phyloP scores from a whole-genome alignment of 257 asterid genomes.

The Nemophila menziesii region DNA sequence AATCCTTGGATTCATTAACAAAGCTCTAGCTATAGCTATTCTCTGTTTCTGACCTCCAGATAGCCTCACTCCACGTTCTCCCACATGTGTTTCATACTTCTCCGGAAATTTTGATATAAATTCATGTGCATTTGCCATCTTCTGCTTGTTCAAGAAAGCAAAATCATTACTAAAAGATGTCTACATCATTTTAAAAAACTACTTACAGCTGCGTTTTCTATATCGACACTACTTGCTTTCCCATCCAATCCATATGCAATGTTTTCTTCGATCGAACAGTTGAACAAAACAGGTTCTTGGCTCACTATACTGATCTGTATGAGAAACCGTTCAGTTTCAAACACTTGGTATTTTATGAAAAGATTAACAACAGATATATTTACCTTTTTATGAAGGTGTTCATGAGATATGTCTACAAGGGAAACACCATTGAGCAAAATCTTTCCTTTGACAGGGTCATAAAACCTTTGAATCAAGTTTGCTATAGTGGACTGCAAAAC shows the following conservation, averaged over 20 bases:
- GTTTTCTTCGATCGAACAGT: slow-evolving; percentile 76
- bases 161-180: slow-evolving; percentile 4
- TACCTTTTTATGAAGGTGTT: slow-evolving; percentile 76
- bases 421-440: slow-evolving; percentile 66
- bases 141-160: slow-evolving; percentile 28
- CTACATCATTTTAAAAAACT: slow-evolving; percentile 2
- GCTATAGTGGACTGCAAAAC: slow-evolving; percentile 78
- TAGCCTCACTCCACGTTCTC: slow-evolving; percentile 78
- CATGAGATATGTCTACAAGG: slow-evolving; percentile 56
- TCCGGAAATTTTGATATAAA: slow-evolving; percentile 54
- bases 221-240: slow-evolving; percentile 47
- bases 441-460: slow-evolving; percentile 60
- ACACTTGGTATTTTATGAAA: not conserved
- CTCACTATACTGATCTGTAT: slow-evolving; percentile 75
- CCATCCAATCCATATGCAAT: slow-evolving; percentile 74
- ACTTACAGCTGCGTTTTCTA: slow-evolving; percentile 78
- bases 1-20: slow-evolving; percentile 62
- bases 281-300: slow-evolving; percentile 84
- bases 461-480: slow-evolving; percentile 78
- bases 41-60: slow-evolving; percentile 92
- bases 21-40: slow-evolving; percentile 80
- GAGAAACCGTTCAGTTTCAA: not conserved
- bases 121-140: slow-evolving; percentile 81
- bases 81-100: slow-evolving; percentile 52
- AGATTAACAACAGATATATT: not conserved